Percentiles rank a stretch among this genome's conserved stretches.
Conservation (phyloP, 345 rosid species). For the Eucalyptus pumila region DNA sequence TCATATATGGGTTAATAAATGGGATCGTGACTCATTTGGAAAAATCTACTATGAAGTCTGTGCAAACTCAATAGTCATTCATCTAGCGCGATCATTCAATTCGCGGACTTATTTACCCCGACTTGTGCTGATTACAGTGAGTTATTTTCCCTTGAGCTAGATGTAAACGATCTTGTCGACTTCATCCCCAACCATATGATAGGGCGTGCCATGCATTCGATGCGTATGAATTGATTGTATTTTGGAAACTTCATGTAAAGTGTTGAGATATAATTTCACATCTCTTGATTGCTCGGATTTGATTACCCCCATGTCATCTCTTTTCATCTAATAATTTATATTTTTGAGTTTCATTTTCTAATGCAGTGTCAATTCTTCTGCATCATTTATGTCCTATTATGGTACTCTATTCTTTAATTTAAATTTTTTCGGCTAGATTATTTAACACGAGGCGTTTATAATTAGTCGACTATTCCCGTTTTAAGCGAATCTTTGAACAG, state of each 20-base stretch:
- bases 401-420: not conserved
- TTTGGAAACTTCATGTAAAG: not conserved
- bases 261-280: not conserved
- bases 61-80: no score
- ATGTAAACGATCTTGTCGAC: fast-evolving
- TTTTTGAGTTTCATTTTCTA: not conserved
- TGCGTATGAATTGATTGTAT: not conserved
- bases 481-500: not conserved
- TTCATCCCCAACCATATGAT: not conserved
- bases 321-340: not conserved
- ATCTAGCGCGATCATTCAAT: fast-evolving
- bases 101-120: fast-evolving
- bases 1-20: no score
- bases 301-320: not conserved
- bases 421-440: not conserved
- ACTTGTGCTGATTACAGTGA: fast-evolving
- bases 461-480: not conserved
- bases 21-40: no score
- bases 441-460: not conserved
- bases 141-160: fast-evolving
- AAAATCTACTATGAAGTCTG: fast-evolving
- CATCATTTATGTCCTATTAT: not conserved
- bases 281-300: not conserved
- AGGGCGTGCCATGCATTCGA: fast-evolving
- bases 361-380: fast-evolving